phyloP scores from a whole-genome alignment of 2,329 filamentous ascomycete species.

The Xylariales sp. region DNA sequence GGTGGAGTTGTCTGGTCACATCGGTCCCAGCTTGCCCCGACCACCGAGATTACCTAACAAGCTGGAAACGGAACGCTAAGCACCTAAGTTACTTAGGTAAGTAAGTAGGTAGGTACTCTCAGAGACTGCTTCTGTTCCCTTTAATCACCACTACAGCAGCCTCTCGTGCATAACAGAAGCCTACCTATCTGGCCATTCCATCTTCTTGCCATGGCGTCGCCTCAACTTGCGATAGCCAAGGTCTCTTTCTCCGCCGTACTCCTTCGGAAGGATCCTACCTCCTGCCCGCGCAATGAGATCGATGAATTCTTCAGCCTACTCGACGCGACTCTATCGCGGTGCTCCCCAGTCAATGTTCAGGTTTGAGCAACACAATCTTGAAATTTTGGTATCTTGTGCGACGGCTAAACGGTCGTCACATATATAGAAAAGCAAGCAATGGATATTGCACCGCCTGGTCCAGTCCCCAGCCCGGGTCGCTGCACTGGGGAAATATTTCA shows the following conservation, averaged over 20 bases:
- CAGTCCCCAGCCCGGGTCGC: constrained; percentile 61
- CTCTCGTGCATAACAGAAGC: too few relatives aligned
- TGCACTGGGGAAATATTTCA: constrained; percentile 71
- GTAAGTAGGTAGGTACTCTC: too few relatives aligned
- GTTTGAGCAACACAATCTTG: constrained; percentile 57
- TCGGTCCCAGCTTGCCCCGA: too few relatives aligned
- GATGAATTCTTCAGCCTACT: constrained; percentile 64
- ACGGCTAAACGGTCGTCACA: constrained; percentile 29
- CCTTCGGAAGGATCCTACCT: constrained; percentile 67
- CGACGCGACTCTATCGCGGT: constrained; percentile 61
- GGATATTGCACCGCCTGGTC: constrained; percentile 70
- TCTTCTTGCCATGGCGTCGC: constrained; percentile 51
- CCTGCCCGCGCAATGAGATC: constrained; percentile 65
- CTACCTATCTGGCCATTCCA: too few relatives aligned
- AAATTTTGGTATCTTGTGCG: constrained; percentile 31
- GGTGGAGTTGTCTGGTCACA: too few relatives aligned
- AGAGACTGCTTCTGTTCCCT: too few relatives aligned
- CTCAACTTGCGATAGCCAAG: constrained; percentile 72
- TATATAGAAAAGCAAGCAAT: constrained; percentile 78
- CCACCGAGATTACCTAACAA: neutral
- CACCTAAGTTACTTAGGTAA: neutral
- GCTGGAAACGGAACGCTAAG: neutral
- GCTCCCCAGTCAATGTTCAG: constrained; percentile 80
- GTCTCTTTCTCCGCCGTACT: constrained; percentile 71
- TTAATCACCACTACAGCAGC: too few relatives aligned